These are phyloP conservation scores for Chlamydomonas sp. DNA, from an alignment of 139 green algal genomes.

Conservation along the genomic window DNA sequence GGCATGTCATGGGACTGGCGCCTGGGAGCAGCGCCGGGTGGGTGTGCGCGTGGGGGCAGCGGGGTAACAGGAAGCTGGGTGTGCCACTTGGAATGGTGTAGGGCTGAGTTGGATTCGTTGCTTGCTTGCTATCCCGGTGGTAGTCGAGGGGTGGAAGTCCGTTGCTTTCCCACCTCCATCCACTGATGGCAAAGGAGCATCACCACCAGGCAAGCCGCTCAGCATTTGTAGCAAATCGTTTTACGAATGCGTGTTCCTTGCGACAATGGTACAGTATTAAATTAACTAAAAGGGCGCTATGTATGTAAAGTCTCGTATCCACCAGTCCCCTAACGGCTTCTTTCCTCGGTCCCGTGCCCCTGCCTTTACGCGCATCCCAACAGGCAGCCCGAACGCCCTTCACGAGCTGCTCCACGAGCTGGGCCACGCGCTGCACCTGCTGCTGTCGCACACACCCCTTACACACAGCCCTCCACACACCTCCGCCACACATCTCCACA, in stretches of 20 bases:
- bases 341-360: background rate
- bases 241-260: too few relatives aligned
- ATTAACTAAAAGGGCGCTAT: background rate
- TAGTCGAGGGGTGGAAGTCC: too few relatives aligned
- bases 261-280: background rate
- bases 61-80: background rate
- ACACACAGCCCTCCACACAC: too few relatives aligned
- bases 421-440: constrained; percentile 41
- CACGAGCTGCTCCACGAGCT: constrained; percentile 47
- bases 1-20: constrained; percentile 30
- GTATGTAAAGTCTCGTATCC: background rate
- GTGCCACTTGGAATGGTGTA: too few relatives aligned
- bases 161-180: too few relatives aligned
- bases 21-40: background rate
- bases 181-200: too few relatives aligned
- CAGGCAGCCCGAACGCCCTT: constrained; percentile 11
- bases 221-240: too few relatives aligned
- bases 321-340: background rate
- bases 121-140: too few relatives aligned
- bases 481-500: too few relatives aligned
- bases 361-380: background rate
- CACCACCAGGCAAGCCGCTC: too few relatives aligned
- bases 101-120: too few relatives aligned
- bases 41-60: too few relatives aligned
- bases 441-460: constrained; percentile 2